phyloP scores from a whole-genome alignment of 139 green algal genomes.

The Limnomonas spitsbergensis region DNA sequence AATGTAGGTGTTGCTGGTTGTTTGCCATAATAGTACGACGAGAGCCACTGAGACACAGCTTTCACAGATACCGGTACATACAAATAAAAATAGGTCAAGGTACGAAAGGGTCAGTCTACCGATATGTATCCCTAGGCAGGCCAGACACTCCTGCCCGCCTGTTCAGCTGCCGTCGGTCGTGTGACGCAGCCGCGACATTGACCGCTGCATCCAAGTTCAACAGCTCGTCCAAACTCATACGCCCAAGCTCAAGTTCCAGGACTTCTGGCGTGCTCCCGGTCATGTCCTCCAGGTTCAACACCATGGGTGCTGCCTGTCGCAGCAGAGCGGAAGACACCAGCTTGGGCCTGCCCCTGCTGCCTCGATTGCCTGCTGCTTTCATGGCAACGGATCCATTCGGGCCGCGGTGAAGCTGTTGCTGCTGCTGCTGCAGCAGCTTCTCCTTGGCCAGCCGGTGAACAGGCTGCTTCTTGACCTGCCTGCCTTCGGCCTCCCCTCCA shows the following conservation, averaged over 20 bases:
- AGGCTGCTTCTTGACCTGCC: not conserved
- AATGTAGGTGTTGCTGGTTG: too few relatives aligned
- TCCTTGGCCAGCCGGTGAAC: not conserved
- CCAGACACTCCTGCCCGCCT: too few relatives aligned
- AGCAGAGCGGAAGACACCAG: not conserved
- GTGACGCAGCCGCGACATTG: not conserved
- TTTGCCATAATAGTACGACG: too few relatives aligned
- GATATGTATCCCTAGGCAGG: too few relatives aligned
- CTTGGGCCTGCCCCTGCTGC: not conserved
- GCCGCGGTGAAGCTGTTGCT: not conserved
- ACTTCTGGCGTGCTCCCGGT: constrained; percentile 18
- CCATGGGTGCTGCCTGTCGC: constrained; percentile 30
- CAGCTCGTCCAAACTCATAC: constrained; percentile 23
- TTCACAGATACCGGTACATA: too few relatives aligned
- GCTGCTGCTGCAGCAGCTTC: not conserved
- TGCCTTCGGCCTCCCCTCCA: not conserved
- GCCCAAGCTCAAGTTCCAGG: constrained; percentile 20
- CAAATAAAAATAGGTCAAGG: too few relatives aligned
- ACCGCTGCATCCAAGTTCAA: constrained; percentile 8
- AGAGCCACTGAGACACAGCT: too few relatives aligned
- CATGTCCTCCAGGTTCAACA: constrained; percentile 27
- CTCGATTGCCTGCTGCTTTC: not conserved
- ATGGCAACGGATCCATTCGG: not conserved
- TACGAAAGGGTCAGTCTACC: too few relatives aligned
- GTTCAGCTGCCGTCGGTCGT: too few relatives aligned